Evolutionary conservation across 2,329 filamentous ascomycete species (phyloP).

Genomic region (Xylaria sp.): DNA sequence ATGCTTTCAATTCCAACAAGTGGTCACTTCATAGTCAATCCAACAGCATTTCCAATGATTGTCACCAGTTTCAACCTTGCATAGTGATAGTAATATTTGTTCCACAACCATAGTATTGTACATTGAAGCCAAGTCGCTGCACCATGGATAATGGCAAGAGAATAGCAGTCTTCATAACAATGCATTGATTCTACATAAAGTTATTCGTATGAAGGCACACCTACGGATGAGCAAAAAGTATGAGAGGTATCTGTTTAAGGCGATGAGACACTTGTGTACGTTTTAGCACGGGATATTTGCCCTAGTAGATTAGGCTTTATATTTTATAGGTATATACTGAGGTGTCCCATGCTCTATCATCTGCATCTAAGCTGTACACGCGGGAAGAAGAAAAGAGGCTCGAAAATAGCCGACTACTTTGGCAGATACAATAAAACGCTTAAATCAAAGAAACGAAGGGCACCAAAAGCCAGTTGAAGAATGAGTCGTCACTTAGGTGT

Average conservation of each 20-base stretch:
- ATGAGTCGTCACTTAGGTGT: background rate
- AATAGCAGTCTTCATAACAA: background rate
- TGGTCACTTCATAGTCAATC: slow-evolving; percentile 10
- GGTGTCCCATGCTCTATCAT: slow-evolving; percentile 16
- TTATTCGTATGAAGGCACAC: too few species aligned
- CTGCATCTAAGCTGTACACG: slow-evolving; percentile 19
- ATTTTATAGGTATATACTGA: slow-evolving; percentile 15
- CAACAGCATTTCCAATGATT: slow-evolving; percentile 13
- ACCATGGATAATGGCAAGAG: too few species aligned
- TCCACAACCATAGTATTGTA: too few species aligned
- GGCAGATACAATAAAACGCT: slow-evolving; percentile 20
- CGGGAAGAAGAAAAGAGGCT: slow-evolving; percentile 12
- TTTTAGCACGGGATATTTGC: background rate
- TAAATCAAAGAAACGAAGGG: slow-evolving; percentile 24
- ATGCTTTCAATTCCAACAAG: background rate
- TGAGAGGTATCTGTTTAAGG: background rate
- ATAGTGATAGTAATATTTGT: background rate
- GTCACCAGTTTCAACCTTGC: background rate
- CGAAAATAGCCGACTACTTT: background rate
- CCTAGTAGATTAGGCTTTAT: slow-evolving; percentile 3
- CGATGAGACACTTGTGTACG: background rate
- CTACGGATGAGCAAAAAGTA: too few species aligned
- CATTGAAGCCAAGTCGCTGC: too few species aligned
- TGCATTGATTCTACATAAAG: background rate
- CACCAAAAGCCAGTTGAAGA: slow-evolving; percentile 4